These are phyloP conservation scores for Chlorella sp. DNA, from an alignment of 139 green algal genomes.

Conservation along the genomic window DNA sequence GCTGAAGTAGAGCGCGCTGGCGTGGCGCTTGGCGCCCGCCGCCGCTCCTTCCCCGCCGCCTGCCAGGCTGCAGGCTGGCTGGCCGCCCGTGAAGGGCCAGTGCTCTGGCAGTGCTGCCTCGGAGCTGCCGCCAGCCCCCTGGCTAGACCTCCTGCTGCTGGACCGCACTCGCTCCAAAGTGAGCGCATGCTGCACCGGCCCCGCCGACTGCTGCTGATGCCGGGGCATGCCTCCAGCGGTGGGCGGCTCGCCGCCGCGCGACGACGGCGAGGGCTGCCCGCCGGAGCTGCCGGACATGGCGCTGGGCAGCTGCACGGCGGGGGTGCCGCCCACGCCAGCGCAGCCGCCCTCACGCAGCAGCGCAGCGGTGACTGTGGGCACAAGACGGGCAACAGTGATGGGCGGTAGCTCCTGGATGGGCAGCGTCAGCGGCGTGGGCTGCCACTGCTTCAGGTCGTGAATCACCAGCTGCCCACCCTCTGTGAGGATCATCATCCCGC, in stretches of 20 bases:
- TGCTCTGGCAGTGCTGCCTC: neutral
- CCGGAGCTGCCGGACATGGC: neutral
- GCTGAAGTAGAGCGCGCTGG: constrained; percentile 47
- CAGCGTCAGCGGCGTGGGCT: constrained; percentile 61
- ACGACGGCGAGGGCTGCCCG: neutral
- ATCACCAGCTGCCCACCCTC: constrained; percentile 79
- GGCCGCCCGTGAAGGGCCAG: constrained; percentile 48
- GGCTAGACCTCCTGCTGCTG: neutral
- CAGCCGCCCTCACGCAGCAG: neutral
- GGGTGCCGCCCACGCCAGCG: neutral
- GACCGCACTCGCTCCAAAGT: constrained; percentile 29
- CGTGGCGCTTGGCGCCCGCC: constrained; percentile 16
- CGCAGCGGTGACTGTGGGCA: constrained; percentile 19
- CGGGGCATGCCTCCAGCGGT: neutral
- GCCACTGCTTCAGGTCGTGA: constrained; percentile 59
- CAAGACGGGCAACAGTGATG: constrained; percentile 37
- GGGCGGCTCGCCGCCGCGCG: neutral
- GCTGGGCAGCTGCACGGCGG: neutral
- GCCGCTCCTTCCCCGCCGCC: neutral
- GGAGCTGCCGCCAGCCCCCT: too few species aligned
- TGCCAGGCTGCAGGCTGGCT: constrained; percentile 16
- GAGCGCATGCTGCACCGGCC: constrained; percentile 16
- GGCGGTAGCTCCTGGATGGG: constrained; percentile 64
- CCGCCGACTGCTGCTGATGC: neutral
- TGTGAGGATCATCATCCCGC: constrained; percentile 70